Evolutionary conservation across 1,139 yeast species (phyloP).

Genomic region (Chernovozyma aurita): DNA sequence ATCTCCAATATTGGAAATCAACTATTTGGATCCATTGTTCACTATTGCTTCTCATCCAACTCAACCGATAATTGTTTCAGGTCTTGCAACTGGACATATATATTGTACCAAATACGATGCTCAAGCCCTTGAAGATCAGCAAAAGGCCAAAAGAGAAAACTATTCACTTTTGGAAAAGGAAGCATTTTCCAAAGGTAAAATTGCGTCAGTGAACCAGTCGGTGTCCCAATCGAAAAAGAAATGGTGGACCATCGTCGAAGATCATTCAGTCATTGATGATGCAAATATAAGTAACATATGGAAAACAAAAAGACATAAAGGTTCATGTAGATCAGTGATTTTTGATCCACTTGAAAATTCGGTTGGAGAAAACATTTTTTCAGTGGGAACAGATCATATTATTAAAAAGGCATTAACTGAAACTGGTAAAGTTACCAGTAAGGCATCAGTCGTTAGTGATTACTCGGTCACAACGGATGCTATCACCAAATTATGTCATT

Average conservation of each 20-base stretch:
- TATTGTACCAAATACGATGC: slow-evolving; percentile 54
- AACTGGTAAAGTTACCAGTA: slow-evolving; percentile 73
- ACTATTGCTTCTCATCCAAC: slow-evolving; percentile 80
- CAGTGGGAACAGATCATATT: slow-evolving; percentile 78
- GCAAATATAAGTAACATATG: slow-evolving; percentile 49
- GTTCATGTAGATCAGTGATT: slow-evolving; percentile 72
- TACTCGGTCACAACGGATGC: slow-evolving; percentile 28
- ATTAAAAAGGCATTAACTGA: slow-evolving; percentile 69
- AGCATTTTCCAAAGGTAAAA: slow-evolving; percentile 26
- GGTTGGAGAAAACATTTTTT: slow-evolving; percentile 52
- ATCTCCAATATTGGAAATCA: slow-evolving; percentile 50
- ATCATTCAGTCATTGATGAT: slow-evolving; percentile 25
- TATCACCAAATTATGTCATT: slow-evolving; percentile 60
- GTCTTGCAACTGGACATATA: slow-evolving; percentile 77
- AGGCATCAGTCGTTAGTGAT: slow-evolving; percentile 28
- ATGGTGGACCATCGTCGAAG: slow-evolving; percentile 48
- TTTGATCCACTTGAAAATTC: slow-evolving; percentile 51
- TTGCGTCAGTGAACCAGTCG: slow-evolving; percentile 24
- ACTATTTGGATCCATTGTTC: slow-evolving; percentile 61
- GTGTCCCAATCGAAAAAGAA: slow-evolving; percentile 38
- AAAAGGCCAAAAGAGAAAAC: slow-evolving; percentile 20
- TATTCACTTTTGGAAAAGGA: slow-evolving; percentile 17
- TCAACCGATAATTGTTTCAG: slow-evolving; percentile 58
- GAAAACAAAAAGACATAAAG: slow-evolving; percentile 89
- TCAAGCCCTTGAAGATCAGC: slow-evolving; percentile 32